These are phyloP conservation scores for Dorcoceras hygrometricum DNA, from an alignment of 257 asterid genomes.

Conservation along the genomic window DNA sequence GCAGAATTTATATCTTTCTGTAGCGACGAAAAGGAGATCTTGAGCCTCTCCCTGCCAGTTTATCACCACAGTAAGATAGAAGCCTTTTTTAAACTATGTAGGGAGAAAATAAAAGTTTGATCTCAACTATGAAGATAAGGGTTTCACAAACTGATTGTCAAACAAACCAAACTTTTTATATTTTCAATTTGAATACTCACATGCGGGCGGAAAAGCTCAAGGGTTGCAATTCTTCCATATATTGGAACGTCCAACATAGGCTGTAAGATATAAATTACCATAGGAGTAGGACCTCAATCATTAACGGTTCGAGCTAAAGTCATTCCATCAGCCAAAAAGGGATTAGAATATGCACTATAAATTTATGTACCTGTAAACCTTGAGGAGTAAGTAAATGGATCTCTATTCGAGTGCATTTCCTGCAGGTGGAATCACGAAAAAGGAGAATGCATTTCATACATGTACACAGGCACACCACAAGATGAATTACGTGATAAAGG, in stretches of 20 bases:
- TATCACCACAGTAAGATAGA: constrained; percentile 9
- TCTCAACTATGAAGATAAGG: constrained; percentile 4
- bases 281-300: constrained; percentile 12
- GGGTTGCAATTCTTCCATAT: constrained; percentile 98
- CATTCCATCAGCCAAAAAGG: constrained; percentile 1
- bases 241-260: constrained; percentile 96
- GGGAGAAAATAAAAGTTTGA: not conserved
- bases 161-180: constrained; percentile 18
- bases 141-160: constrained; percentile 5
- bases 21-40: constrained; percentile 85
- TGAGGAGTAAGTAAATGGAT: constrained; percentile 80
- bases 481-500: not conserved
- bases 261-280: constrained; percentile 43
- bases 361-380: constrained; percentile 72
- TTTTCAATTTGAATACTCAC: constrained; percentile 46
- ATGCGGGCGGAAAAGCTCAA: constrained; percentile 96
- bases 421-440: constrained; percentile 32
- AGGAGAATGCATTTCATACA: constrained; percentile 17
- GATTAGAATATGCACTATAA: not conserved
- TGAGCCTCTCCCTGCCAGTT: constrained; percentile 80
- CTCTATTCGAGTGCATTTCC: constrained; percentile 95
- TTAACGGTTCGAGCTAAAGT: constrained; percentile 8
- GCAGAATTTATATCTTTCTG: constrained; percentile 88
- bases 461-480: not conserved
- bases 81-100: constrained; percentile 1